phyloP scores from a whole-genome alignment of 2,329 filamentous ascomycete genomes.

The Scedosporium dehoogii region DNA sequence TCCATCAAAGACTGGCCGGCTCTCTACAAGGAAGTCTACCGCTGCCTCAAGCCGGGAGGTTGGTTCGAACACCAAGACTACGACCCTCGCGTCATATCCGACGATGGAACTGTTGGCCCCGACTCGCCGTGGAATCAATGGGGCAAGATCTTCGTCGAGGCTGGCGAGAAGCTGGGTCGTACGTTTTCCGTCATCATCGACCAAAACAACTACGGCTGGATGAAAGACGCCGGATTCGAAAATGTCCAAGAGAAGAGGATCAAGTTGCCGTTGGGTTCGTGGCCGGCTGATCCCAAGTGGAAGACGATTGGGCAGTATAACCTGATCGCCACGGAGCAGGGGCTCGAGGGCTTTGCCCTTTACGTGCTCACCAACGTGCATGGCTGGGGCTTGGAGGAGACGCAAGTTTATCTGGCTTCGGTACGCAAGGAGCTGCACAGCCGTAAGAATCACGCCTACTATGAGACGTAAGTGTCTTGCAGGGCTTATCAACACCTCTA shows the following conservation, averaged over 20 bases:
- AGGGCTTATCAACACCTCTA: background rate
- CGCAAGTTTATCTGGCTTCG: conserved; percentile 21
- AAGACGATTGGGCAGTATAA: conserved; percentile 21
- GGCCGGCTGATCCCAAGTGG: conserved; percentile 35
- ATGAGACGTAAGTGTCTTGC: conserved; percentile 6
- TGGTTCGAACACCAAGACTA: conserved; percentile 20
- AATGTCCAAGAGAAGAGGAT: background rate
- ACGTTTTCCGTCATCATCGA: background rate
- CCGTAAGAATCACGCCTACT: conserved; percentile 21
- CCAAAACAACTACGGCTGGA: background rate
- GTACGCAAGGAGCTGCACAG: conserved; percentile 21
- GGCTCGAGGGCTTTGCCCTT: background rate
- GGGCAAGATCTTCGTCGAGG: background rate
- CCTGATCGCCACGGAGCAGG: background rate
- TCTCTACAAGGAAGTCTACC: conserved; percentile 40
- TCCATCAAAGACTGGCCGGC: conserved; percentile 45
- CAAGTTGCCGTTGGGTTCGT: conserved; percentile 33
- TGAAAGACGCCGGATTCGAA: background rate
- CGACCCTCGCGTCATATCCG: conserved; percentile 24
- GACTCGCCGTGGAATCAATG: background rate
- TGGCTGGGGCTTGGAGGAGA: conserved; percentile 13
- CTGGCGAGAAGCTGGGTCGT: background rate
- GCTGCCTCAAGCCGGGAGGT: conserved; percentile 33
- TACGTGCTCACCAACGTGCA: background rate
- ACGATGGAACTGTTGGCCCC: conserved; percentile 18